Evolutionary conservation across 768 basidiomycete species (phyloP).

Genomic region (Phaeotremella fagi): DNA sequence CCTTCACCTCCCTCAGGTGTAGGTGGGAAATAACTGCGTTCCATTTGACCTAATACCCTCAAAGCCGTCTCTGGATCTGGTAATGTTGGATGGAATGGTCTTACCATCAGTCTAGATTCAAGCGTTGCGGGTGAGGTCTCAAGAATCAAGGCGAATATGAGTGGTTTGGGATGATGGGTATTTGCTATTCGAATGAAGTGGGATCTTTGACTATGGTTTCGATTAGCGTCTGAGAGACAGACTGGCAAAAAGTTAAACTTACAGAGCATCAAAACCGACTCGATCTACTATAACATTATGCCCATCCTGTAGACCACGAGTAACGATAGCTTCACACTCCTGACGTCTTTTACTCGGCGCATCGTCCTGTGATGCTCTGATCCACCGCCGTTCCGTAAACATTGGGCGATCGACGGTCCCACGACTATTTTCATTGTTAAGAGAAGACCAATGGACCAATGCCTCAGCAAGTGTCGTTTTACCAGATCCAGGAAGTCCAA

Average conservation of each 20-base stretch:
- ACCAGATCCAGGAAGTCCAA: constrained; percentile 44
- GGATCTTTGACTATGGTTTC: constrained; percentile 33
- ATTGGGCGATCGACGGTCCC: background rate
- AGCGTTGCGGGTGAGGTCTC: constrained; percentile 22
- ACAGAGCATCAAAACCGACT: constrained; percentile 43
- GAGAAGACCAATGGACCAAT: constrained; percentile 8
- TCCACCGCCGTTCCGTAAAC: constrained; percentile 17
- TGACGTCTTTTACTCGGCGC: constrained; percentile 35
- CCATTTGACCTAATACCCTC: constrained; percentile 38
- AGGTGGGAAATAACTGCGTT: constrained; percentile 27
- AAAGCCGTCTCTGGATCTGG: constrained; percentile 34
- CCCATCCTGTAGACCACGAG: constrained; percentile 23
- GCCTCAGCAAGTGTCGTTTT: constrained; percentile 41
- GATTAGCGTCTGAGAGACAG: background rate
- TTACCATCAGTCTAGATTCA: constrained; percentile 18
- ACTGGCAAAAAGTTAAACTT: constrained; percentile 7
- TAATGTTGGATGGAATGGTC: constrained; percentile 41
- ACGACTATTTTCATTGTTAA: background rate
- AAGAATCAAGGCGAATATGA: constrained; percentile 24
- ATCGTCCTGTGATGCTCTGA: constrained; percentile 47
- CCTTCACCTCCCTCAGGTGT: constrained; percentile 29
- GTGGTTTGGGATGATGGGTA: constrained; percentile 8
- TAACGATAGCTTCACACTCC: constrained; percentile 37
- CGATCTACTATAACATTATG: constrained; percentile 44
- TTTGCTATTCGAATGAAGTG: constrained; percentile 42